These are phyloP conservation scores for Hypoxylon sp. DNA, from an alignment of 2,329 filamentous ascomycete genomes.

Conservation along the genomic window DNA sequence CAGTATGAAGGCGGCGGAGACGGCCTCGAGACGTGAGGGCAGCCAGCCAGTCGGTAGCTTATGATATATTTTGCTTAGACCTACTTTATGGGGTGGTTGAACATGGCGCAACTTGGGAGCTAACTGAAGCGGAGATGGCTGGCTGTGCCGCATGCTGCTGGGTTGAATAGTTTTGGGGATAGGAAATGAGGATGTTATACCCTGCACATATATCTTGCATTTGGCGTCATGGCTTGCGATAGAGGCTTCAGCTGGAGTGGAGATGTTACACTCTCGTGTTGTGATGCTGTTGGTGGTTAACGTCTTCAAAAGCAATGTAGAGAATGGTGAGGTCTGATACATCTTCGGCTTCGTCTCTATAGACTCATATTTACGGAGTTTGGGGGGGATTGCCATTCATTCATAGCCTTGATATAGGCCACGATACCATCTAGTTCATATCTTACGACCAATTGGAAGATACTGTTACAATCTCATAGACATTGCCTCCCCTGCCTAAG, in stretches of 20 bases:
- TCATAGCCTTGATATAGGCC: slow-evolving; percentile 39
- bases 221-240: slow-evolving; percentile 45
- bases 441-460: slow-evolving; percentile 24
- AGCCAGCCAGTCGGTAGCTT: slow-evolving; percentile 50
- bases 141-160: slow-evolving; percentile 11
- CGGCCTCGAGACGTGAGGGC: slow-evolving; percentile 50
- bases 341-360: slow-evolving; percentile 42
- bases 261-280: slow-evolving; percentile 2
- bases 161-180: slow-evolving; percentile 47
- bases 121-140: slow-evolving; percentile 3
- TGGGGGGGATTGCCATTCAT: slow-evolving; percentile 33
- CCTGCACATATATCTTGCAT: slow-evolving; percentile 49
- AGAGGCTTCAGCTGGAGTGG: slow-evolving; percentile 28
- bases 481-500: neutral
- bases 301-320: slow-evolving; percentile 28
- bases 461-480: slow-evolving; percentile 17
- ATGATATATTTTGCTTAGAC: slow-evolving; percentile 31
- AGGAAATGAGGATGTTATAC: slow-evolving; percentile 47
- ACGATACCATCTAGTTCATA: slow-evolving; percentile 49
- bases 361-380: slow-evolving; percentile 44
- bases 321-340: slow-evolving; percentile 40
- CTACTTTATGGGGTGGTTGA: slow-evolving; percentile 22
- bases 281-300: slow-evolving; percentile 19
- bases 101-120: slow-evolving; percentile 22
- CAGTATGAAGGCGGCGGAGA: slow-evolving; percentile 48